These are phyloP conservation scores for Phytophthora sp. DNA, from an alignment of 352 stramenopile genomes.

Conservation along the genomic window DNA sequence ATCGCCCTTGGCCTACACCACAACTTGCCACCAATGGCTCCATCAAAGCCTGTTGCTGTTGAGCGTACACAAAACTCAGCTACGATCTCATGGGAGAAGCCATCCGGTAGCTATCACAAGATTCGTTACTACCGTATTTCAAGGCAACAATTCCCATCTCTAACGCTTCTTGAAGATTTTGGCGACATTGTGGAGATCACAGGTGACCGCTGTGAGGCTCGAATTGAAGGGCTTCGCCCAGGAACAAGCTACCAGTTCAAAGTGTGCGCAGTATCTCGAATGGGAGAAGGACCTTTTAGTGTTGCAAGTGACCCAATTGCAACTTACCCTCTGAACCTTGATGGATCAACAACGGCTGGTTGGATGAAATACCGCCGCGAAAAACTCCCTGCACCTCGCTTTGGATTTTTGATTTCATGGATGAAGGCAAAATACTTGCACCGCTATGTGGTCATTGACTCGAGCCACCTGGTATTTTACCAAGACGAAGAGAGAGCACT, in stretches of 20 bases:
- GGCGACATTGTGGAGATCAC: slow-evolving; percentile 80
- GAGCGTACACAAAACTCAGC: slow-evolving; percentile 78
- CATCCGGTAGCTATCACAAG: slow-evolving; percentile 69
- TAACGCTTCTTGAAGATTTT: slow-evolving; percentile 86
- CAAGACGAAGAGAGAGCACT: slow-evolving; percentile 80
- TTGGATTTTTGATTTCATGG: slow-evolving; percentile 60
- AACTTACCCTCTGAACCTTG: slow-evolving; percentile 77
- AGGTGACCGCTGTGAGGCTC: slow-evolving; percentile 52
- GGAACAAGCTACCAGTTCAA: slow-evolving; percentile 89
- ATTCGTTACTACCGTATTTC: slow-evolving; percentile 87
- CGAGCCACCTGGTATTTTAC: slow-evolving; percentile 78
- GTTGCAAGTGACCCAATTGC: slow-evolving; percentile 67
- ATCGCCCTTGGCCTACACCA: slow-evolving; percentile 86
- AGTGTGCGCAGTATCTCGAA: slow-evolving; percentile 81
- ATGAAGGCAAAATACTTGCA: slow-evolving; percentile 82
- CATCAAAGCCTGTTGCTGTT: slow-evolving; percentile 54
- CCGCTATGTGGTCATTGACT: slow-evolving; percentile 84
- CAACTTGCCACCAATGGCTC: slow-evolving; percentile 83
- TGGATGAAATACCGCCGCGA: slow-evolving; percentile 90
- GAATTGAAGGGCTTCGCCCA: slow-evolving; percentile 79
- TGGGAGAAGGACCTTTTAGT: slow-evolving; percentile 88
- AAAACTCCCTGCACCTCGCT: slow-evolving; percentile 53
- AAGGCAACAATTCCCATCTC: slow-evolving; percentile 77
- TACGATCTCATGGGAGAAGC: slow-evolving; percentile 75
- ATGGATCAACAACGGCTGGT: slow-evolving; percentile 74